Evolutionary conservation across 2,329 filamentous ascomycete genomes (phyloP).

Genomic region (Dothistroma septosporum): DNA sequence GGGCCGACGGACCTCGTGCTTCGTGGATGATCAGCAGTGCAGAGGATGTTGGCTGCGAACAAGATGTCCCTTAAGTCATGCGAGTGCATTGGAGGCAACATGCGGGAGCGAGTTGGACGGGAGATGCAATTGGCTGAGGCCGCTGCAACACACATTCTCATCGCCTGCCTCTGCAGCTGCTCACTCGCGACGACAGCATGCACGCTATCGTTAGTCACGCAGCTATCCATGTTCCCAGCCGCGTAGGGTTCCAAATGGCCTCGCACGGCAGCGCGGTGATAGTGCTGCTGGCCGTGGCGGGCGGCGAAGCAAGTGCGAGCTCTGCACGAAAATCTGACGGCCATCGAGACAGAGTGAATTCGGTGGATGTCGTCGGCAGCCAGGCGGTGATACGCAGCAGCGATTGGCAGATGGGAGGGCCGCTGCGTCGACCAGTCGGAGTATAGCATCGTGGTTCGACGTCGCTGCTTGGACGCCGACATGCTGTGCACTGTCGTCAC

Average conservation of each 20-base stretch:
- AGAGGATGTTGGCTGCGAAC: neutral
- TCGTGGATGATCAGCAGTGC: neutral
- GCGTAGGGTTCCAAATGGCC: neutral
- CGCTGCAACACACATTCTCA: conserved; percentile 1
- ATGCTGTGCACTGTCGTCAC: neutral
- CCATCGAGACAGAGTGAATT: neutral
- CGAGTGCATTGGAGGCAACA: neutral
- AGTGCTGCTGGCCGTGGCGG: neutral
- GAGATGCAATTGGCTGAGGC: neutral
- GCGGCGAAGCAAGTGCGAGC: neutral
- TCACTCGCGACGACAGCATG: conserved; percentile 4
- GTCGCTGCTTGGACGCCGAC: conserved; percentile 1
- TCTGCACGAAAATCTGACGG: neutral
- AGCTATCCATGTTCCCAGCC: conserved; percentile 5
- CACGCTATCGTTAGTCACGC: conserved; percentile 6
- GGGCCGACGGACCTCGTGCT: neutral
- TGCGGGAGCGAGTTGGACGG: neutral
- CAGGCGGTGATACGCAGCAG: neutral
- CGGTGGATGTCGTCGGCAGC: neutral
- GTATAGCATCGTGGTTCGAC: conserved; percentile 2
- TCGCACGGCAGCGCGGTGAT: conserved; percentile 1
- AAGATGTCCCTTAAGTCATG: neutral
- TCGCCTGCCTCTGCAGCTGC: conserved; percentile 4
- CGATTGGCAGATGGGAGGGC: conserved; percentile 1
- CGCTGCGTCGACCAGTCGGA: conserved; percentile 2